Evolutionary conservation across 805 yeast species (phyloP), one percentile per base, ranked within the genome.

Genomic region (Yarrowia sp.): DNA sequence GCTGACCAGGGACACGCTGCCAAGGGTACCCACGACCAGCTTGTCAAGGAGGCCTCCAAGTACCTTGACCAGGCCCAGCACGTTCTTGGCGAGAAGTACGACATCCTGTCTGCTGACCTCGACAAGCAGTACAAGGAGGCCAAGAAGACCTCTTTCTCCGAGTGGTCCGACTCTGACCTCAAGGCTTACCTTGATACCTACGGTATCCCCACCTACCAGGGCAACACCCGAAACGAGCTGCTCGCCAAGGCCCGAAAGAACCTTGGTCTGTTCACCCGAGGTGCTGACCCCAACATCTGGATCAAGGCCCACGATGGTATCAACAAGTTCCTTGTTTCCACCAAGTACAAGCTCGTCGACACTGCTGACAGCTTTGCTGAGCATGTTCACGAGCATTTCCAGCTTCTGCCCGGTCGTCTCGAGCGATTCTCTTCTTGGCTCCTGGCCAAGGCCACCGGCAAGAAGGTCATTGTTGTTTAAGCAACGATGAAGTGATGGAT

Each of bases 131-230:
- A 82, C 55, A 73, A 78, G 59, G 64, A 77, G 44, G 70, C 67
- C 79, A 78, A 76, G 65, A 78, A 77, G 35, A 76, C 76, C 36
- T 72, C 80, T 19, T 79, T 83, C 69, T 76, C 81, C 63, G 71
- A 76, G 16, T 83, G 87, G 87, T 71, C 82, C 3, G 75, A 80
- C 24, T 74, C 78, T 4, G 87, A 85, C 67, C 71, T 85, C 63
- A 74, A 77, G 66, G 80, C 79, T 63, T 85, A 88, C 83, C 71
- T 86, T 32, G 71, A 75, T 61, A 69, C 74, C 39, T 83, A 81
- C 67, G 80, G 80, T 27, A 70, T 67, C 32, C 41, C 62, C 22
- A 53, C 61, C 18, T 63, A 64, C 53, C 64, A 66, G 47, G 67
- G 66, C 13, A 25, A 65, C 1, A 51, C 66, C 16, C 63, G 66